Evolutionary conservation across 768 basidiomycete genomes (phyloP).

Genomic region (Porphyrellus cyaneotinctus): DNA sequence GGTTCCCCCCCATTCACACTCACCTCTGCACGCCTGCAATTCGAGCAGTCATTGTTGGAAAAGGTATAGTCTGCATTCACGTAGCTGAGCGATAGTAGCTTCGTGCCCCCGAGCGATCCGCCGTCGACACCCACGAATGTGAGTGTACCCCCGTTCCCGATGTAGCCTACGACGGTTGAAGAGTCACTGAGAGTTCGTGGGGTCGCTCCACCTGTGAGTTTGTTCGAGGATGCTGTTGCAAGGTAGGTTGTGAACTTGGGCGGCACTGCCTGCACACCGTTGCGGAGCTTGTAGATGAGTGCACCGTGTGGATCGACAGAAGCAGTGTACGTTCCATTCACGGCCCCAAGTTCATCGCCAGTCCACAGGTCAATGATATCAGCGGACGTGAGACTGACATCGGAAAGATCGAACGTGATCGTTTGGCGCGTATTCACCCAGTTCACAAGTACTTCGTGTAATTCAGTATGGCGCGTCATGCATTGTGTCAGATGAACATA

Average conservation of each 20-base stretch:
- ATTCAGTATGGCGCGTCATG: too few species aligned
- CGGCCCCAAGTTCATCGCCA: background rate
- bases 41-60: slow-evolving; percentile 4
- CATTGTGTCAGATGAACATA: background rate
- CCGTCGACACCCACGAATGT: slow-evolving; percentile 9
- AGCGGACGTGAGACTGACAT: slow-evolving; percentile 1
- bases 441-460: slow-evolving; percentile 4
- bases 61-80: slow-evolving; percentile 8
- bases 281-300: slow-evolving; percentile 4
- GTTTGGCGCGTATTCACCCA: background rate
- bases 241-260: background rate
- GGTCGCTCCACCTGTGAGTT: slow-evolving; percentile 1
- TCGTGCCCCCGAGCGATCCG: background rate
- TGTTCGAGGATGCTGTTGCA: background rate
- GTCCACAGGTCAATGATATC: slow-evolving; percentile 9
- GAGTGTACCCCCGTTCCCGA: slow-evolving; percentile 3
- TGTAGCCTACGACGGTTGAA: background rate
- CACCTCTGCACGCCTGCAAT: slow-evolving; percentile 7
- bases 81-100: slow-evolving; percentile 3
- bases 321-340: background rate
- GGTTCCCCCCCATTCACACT: slow-evolving; percentile 3
- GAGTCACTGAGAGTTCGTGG: background rate
- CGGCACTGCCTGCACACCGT: background rate
- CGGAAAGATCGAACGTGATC: slow-evolving; percentile 3
- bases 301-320: slow-evolving; percentile 1